phyloP scores from a whole-genome alignment of 106 monocot genomes.

The Platanthera zijinensis region DNA sequence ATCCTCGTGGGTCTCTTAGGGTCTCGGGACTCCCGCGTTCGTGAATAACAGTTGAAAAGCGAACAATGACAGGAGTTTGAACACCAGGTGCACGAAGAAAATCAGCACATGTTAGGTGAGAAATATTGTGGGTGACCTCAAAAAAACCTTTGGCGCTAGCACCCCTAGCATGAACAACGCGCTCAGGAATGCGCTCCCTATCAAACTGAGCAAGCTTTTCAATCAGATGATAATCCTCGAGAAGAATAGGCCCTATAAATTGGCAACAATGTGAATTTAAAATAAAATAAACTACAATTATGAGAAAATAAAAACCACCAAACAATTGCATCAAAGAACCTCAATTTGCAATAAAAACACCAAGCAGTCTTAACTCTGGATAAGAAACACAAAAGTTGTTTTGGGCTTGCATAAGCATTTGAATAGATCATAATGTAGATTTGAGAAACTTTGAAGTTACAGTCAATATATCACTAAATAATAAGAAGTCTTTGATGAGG shows the following conservation, averaged over 20 bases:
- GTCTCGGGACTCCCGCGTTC: constrained; percentile 75
- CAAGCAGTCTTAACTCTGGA: background rate
- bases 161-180: constrained; percentile 74
- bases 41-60: constrained; percentile 72
- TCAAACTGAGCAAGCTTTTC: constrained; percentile 72
- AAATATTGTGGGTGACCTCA: constrained; percentile 61
- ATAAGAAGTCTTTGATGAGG: background rate
- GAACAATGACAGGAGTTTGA: constrained; percentile 62
- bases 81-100: constrained; percentile 66
- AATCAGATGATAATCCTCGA: constrained; percentile 70
- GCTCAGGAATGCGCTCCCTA: constrained; percentile 65
- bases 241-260: constrained; percentile 48
- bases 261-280: background rate
- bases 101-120: constrained; percentile 68
- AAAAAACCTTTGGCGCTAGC: constrained; percentile 76
- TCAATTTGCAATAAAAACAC: background rate
- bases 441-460: background rate
- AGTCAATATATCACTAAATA: background rate
- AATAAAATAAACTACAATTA: background rate
- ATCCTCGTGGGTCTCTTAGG: constrained; percentile 60
- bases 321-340: background rate
- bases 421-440: background rate
- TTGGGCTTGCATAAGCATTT: background rate
- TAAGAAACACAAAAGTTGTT: background rate
- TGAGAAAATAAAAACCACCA: background rate